Conservation (phyloP, 192 early-diverging fungal species). For the Coemansia umbellata region DNA sequence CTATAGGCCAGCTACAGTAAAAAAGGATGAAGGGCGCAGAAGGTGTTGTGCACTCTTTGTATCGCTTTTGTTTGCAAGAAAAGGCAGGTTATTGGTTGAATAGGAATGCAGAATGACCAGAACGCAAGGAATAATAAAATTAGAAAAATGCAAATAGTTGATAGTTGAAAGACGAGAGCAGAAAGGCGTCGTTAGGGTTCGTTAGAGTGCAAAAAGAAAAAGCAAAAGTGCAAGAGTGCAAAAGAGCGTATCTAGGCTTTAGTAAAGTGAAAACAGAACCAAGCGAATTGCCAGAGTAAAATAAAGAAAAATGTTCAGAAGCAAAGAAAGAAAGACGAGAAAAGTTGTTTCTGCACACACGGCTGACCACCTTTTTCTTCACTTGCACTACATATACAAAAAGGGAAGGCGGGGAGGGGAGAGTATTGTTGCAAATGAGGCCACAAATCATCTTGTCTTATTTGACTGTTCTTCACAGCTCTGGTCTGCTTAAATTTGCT, state of each 20-base stretch:
- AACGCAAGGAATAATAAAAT: slow-evolving; percentile 3
- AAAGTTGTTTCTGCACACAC: not conserved
- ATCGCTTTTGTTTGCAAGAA: too few relatives aligned
- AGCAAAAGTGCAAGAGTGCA: not conserved
- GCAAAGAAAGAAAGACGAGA: slow-evolving; percentile 11
- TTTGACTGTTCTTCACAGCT: too few relatives aligned
- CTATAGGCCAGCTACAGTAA: slow-evolving; percentile 3
- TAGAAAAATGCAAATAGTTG: not conserved
- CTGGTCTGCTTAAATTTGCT: too few relatives aligned
- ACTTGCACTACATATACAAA: too few relatives aligned
- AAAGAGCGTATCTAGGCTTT: too few relatives aligned
- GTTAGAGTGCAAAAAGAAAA: slow-evolving; percentile 3
- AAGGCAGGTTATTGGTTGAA: too few relatives aligned
- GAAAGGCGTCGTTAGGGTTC: not conserved
- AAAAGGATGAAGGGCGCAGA: too few relatives aligned
- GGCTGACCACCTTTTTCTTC: not conserved
- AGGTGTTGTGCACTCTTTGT: too few relatives aligned
- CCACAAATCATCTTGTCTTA: too few relatives aligned
- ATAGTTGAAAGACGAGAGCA: not conserved
- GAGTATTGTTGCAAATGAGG: too few relatives aligned
- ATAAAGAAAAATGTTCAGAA: slow-evolving; percentile 3
- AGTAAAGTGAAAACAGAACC: slow-evolving; percentile 4
- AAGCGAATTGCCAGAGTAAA: slow-evolving; percentile 1
- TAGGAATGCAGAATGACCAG: slow-evolving; percentile 9
- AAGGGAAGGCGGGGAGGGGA: too few relatives aligned